Base-by-base conservation (phyloP, 2,329 filamentous ascomycete genomes). In the Trichoderma atroviride region DNA sequence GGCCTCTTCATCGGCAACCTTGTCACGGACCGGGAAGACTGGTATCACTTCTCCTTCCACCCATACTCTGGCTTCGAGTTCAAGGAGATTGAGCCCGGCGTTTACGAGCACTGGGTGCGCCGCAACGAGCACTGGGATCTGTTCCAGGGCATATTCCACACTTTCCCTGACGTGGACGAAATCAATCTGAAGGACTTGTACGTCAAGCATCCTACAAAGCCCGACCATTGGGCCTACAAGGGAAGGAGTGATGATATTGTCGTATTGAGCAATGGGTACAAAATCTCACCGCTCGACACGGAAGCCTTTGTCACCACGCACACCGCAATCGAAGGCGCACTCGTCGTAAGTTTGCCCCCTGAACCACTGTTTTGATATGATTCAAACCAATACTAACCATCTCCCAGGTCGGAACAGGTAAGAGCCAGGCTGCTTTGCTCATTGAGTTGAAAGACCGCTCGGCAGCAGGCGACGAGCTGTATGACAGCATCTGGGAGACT, bases 401-500 rank as follows among this genome's bases (percentile, higher is more conserved):
- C 22, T 24, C 19, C 10, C 47, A 50, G 1, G 59, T 77, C 56
- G 75, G 76, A 29, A 72, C 74, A 0, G 76, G 76, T 19, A 73
- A 73, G 53, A 72, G 71, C 2, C 72, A 76, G 40, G 75, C 76
- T 0, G 76, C 72, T 11, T 69, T 78, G 2, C 74, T 78, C 6
- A 73, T 77, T 16, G 76, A 78, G 69, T n/a, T 75, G 13, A 76
- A 75, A 52, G 75, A 75, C 29, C 72, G 71, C 3, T 59, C 69
- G 1, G 33, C 24, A 10, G 74, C 72, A 13, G 72, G 40, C 2
- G 71, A 77, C 0, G 71, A 73, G 7, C 70, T 81, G 1, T 70
- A 85, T 3, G 79, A 85, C 4, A 77, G 77, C 55, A 79, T 87
- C 6, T 86, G 83, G 84, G 75, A 78, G 0, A 75, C 72, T 0